phyloP scores from a whole-genome alignment of 495 filamentous ascomycete species.

The Hyaloscypha finlandica region DNA sequence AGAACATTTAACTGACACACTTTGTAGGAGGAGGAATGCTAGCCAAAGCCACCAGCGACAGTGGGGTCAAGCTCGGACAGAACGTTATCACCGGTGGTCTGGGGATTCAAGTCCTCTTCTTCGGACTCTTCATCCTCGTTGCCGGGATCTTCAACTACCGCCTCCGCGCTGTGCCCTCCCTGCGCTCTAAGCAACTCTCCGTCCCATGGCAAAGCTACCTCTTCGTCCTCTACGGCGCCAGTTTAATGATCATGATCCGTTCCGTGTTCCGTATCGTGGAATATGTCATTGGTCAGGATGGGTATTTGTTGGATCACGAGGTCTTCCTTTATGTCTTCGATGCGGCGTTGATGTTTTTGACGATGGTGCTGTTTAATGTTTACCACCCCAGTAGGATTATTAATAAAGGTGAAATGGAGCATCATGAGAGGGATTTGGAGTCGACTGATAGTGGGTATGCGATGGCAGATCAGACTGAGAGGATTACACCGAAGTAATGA shows the following conservation, averaged over 20 bases:
- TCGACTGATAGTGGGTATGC: constrained; percentile 10
- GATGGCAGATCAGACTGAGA: not conserved
- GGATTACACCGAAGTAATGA: not conserved
- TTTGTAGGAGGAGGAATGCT: constrained; percentile 37
- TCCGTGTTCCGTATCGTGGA: constrained; percentile 59
- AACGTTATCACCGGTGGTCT: constrained; percentile 46
- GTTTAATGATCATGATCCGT: constrained; percentile 57
- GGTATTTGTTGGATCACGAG: constrained; percentile 33
- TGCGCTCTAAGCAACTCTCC: constrained; percentile 11
- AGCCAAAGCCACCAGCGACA: constrained; percentile 35
- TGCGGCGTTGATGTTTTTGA: constrained; percentile 53
- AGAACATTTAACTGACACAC: not conserved
- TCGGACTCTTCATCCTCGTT: constrained; percentile 51
- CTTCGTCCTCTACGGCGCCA: constrained; percentile 49
- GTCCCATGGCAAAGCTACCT: constrained; percentile 30
- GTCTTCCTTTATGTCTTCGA: constrained; percentile 40
- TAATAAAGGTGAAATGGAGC: not conserved
- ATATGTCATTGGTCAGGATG: constrained; percentile 54
- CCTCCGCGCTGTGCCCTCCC: constrained; percentile 24
- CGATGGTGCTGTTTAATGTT: constrained; percentile 47
- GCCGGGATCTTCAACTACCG: constrained; percentile 41
- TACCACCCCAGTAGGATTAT: constrained; percentile 50
- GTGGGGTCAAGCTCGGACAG: constrained; percentile 39
- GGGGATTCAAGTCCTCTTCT: constrained; percentile 51
- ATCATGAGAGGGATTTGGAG: constrained; percentile 10